phyloP scores from a whole-genome alignment of 805 yeast genomes.

The Cyberlindnera euphorbiiphila region DNA sequence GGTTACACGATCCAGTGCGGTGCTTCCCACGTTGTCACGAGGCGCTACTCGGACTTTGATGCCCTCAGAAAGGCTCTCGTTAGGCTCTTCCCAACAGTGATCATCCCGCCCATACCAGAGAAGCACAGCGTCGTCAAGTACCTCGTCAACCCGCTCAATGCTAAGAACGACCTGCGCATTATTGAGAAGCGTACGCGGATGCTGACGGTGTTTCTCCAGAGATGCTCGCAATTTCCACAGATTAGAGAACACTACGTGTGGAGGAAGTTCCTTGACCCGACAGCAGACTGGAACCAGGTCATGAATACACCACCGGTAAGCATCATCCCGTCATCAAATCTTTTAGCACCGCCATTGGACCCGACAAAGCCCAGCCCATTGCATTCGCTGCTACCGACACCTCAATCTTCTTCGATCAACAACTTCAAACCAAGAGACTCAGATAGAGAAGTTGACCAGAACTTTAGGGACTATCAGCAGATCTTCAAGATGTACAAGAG shows the following conservation, averaged over 20 bases:
- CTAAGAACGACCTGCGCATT: constrained; percentile 39
- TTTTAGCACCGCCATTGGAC: constrained; percentile 58
- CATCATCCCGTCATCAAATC: constrained; percentile 46
- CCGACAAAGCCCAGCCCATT: constrained; percentile 55
- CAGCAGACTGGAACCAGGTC: constrained; percentile 79
- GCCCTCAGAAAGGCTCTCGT: constrained; percentile 65
- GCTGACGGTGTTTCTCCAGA: constrained; percentile 71
- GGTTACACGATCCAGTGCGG: constrained; percentile 71
- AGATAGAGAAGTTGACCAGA: constrained; percentile 15
- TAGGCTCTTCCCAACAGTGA: constrained; percentile 71
- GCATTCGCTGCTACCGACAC: constrained; percentile 61
- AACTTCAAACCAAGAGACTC: constrained; percentile 25
- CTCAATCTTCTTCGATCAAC: constrained; percentile 38
- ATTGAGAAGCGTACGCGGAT: constrained; percentile 72
- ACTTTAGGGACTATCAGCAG: constrained; percentile 27
- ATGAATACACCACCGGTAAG: constrained; percentile 51
- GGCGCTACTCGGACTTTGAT: constrained; percentile 93
- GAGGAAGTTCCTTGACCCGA: constrained; percentile 79
- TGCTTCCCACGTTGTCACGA: constrained; percentile 50
- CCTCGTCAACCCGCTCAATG: constrained; percentile 40
- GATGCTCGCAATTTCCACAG: constrained; percentile 58
- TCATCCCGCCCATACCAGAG: constrained; percentile 94
- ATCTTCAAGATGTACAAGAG: constrained; percentile 23
- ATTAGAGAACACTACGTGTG: constrained; percentile 61
- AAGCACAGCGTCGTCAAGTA: constrained; percentile 61